phyloP scores from a whole-genome alignment of 768 basidiomycete species.

The Megacollybia marginata region DNA sequence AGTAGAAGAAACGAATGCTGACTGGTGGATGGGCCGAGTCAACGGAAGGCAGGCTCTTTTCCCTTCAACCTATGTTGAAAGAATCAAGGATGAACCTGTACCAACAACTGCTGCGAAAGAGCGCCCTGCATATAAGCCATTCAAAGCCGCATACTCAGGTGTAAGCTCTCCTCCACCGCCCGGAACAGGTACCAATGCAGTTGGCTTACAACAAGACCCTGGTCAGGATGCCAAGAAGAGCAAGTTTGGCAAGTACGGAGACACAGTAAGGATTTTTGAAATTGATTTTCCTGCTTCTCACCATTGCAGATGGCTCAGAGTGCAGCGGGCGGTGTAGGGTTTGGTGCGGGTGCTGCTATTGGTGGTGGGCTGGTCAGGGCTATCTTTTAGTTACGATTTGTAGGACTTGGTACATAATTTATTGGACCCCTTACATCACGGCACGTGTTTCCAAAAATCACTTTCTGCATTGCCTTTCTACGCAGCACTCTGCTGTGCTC shows the following conservation, averaged over 20 bases:
- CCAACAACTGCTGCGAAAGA: slow-evolving; percentile 1
- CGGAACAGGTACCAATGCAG: slow-evolving; percentile 9
- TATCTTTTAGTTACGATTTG: slow-evolving; percentile 18
- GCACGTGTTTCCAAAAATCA: no score
- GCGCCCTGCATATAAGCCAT: slow-evolving; percentile 9
- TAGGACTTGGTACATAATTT: no score
- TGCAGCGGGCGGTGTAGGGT: slow-evolving; percentile 44
- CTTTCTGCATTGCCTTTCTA: no score
- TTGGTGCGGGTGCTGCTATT: slow-evolving; percentile 48
- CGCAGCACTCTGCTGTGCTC: no score
- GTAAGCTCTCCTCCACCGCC: slow-evolving; percentile 10
- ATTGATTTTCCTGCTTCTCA: neutral
- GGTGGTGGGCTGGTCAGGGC: slow-evolving; percentile 39
- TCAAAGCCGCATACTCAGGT: slow-evolving; percentile 9
- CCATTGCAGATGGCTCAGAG: slow-evolving; percentile 20
- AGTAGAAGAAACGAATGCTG: slow-evolving; percentile 69
- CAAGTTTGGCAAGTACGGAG: slow-evolving; percentile 35
- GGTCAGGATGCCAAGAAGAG: slow-evolving; percentile 30
- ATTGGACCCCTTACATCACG: no score
- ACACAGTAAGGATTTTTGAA: slow-evolving; percentile 22
- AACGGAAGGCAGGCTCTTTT: slow-evolving; percentile 68
- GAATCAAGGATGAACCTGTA: slow-evolving; percentile 9
- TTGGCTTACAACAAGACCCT: slow-evolving; percentile 18
- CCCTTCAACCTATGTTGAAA: slow-evolving; percentile 71
- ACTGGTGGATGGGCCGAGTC: slow-evolving; percentile 79